Percentiles rank a stretch among this genome's conserved stretches.
Evolutionary conservation across 331 rosid species (phyloP).

Genomic region (Phaseolus coccineus): DNA sequence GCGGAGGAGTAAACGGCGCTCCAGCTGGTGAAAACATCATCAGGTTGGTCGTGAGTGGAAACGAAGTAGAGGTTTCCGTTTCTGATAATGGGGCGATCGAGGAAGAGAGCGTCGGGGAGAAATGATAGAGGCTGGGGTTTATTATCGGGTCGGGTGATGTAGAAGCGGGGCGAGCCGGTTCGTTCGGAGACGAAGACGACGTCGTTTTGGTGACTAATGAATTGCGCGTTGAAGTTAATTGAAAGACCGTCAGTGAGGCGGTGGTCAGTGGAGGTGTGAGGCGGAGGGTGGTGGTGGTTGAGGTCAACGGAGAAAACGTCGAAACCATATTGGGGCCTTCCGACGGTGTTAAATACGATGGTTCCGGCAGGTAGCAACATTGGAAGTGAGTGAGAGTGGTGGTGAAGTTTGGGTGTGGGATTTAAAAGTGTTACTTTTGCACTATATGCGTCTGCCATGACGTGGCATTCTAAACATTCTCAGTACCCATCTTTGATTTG

Average conservation of each 20-base stretch:
- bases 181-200: constrained; percentile 79
- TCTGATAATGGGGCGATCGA: constrained; percentile 69
- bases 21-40: constrained; percentile 54
- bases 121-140: constrained; percentile 49
- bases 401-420: not conserved
- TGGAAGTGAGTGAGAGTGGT: not conserved
- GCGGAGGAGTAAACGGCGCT: constrained; percentile 66
- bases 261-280: constrained; percentile 45
- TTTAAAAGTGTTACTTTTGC: not conserved
- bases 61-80: constrained; percentile 59
- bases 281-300: not conserved
- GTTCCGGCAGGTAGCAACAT: constrained; percentile 60
- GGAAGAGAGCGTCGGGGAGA: constrained; percentile 57
- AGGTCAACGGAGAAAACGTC: constrained; percentile 67
- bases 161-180: constrained; percentile 65
- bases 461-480: not conserved
- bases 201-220: constrained; percentile 43
- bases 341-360: constrained; percentile 67
- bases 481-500: too few species aligned
- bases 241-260: constrained; percentile 75
- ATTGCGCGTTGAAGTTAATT: constrained; percentile 82
- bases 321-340: constrained; percentile 74
- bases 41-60: constrained; percentile 69
- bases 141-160: constrained; percentile 49
- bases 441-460: not conserved